Base-by-base conservation (phyloP, 2,329 filamentous ascomycete genomes). In the Fusarium torulosum region DNA sequence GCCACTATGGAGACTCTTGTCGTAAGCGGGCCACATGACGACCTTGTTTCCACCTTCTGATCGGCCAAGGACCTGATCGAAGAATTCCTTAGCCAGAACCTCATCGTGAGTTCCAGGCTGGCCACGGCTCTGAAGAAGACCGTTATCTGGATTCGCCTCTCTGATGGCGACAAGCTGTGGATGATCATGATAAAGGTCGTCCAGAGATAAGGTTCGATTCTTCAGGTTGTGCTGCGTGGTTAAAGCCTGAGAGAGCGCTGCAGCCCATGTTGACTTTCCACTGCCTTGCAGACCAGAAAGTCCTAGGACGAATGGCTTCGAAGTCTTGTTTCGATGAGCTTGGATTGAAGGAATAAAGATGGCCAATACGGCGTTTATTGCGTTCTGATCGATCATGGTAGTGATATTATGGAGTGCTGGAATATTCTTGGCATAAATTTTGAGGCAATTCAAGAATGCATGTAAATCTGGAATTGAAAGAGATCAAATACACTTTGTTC, bases 261-360 rank as follows among this genome's bases (percentile, higher is more conserved):
- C 54, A 13, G 72, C 72, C 72, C 72, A 74, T 58, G 72, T 74
- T 13, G 72, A 74, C 19, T 74, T 74, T 3, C 72, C 72, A 25
- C 72, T 74, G 11, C 72, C 72, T 47, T 74, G 72, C 2, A 74
- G 53, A 0, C 72, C 72, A 2, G 72, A 74, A 20, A 74, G 46
- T 1, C 72, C 72, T 0, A 74, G 50, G 1, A 74, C 51, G 13
- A 69, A 74, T 3, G 70, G 68, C 7, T 55, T 63, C 6, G 59
- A 19, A 9, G 59, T 43, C 14, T 38, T 54, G 20, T 68, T 19
- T 4, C 23, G 57, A 29, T 73, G 71, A 4, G 31, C 27, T 6
- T 63, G 57, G 2, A 73, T 65, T 4, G 42, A 19, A 8, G 71
- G 71, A 17, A 73, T 19, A 4, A 70, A 72, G 2, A 63, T 54